phyloP scores from a whole-genome alignment of 2,329 filamentous ascomycete species.

The Fusarium sp. region DNA sequence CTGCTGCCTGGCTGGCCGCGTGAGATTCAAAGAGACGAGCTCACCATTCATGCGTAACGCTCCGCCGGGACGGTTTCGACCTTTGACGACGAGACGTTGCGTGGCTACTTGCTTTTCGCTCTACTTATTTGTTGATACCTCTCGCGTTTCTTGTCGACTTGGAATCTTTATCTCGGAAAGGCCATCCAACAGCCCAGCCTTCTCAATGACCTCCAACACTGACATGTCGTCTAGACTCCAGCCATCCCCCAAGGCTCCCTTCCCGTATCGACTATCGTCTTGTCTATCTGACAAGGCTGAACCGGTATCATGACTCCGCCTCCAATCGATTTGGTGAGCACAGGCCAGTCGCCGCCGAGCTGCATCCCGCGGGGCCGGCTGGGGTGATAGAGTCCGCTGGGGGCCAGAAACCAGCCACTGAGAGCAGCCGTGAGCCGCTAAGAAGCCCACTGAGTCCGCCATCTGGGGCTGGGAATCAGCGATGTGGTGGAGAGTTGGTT shows the following conservation, averaged over 20 bases:
- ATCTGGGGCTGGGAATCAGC: constrained; percentile 26
- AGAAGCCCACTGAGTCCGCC: constrained; percentile 20
- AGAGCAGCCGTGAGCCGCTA: constrained; percentile 7
- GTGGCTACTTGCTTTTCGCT: constrained; percentile 16
- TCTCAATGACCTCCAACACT: background rate
- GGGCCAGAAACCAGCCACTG: constrained; percentile 23
- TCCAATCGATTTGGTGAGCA: constrained; percentile 27
- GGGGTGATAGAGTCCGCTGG: constrained; percentile 21
- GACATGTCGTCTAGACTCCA: background rate
- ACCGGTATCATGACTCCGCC: constrained; percentile 26
- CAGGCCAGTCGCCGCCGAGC: constrained; percentile 26
- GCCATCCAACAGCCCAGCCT: background rate
- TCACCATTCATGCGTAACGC: constrained; percentile 6
- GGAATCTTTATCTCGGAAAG: background rate
- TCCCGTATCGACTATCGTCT: constrained; percentile 9
- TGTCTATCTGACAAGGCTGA: constrained; percentile 42
- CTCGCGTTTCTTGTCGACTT: background rate
- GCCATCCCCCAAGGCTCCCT: constrained; percentile 14
- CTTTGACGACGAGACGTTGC: constrained; percentile 14
- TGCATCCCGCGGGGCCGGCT: constrained; percentile 30
- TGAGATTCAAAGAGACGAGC: constrained; percentile 18
- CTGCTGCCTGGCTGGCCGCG: constrained; percentile 28
- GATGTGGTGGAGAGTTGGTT: constrained; percentile 39
- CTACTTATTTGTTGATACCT: background rate
- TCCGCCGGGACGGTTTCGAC: constrained; percentile 14